phyloP scores from a whole-genome alignment of 192 early-diverging fungal genomes.

The Coemansia sp. region DNA sequence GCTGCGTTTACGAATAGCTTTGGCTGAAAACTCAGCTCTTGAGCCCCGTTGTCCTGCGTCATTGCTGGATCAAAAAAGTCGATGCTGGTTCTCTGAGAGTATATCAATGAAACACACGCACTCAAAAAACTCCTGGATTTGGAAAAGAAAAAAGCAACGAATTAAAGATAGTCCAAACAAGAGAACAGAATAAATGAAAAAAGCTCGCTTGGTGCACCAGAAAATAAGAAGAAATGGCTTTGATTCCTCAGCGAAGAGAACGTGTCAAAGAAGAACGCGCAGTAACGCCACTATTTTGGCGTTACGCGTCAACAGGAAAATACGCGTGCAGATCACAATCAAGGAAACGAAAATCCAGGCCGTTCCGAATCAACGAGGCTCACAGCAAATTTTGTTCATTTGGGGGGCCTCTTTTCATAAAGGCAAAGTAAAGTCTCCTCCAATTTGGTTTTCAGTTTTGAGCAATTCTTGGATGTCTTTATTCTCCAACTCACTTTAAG shows the following conservation, averaged over 20 bases:
- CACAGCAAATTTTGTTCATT: not conserved
- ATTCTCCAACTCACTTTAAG: not conserved
- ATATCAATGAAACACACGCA: not conserved
- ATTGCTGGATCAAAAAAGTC: constrained; percentile 11
- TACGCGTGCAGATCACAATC: not conserved
- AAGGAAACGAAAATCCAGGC: no score
- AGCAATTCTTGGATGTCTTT: not conserved
- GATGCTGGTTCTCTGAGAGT: not conserved
- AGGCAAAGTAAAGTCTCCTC: not conserved
- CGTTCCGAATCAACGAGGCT: not conserved
- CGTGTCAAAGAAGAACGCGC: not conserved
- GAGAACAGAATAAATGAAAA: not conserved
- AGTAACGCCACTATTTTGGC: not conserved
- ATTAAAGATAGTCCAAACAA: constrained; percentile 1
- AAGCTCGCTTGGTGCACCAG: not conserved
- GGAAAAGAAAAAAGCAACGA: not conserved
- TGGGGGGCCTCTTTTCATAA: no score
- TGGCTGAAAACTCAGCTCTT: constrained; percentile 49
- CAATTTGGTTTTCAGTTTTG: not conserved
- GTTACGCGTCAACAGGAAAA: constrained; percentile 8
- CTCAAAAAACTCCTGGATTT: not conserved
- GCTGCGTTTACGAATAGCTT: constrained; percentile 44
- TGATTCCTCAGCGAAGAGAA: not conserved
- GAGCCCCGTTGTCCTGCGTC: constrained; percentile 41
- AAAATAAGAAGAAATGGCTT: not conserved